Percentiles rank a stretch among this genome's conserved stretches.
Evolutionary conservation across 2,329 filamentous ascomycete genomes (phyloP).

Genomic region (Ceratocystis harringtonii): DNA sequence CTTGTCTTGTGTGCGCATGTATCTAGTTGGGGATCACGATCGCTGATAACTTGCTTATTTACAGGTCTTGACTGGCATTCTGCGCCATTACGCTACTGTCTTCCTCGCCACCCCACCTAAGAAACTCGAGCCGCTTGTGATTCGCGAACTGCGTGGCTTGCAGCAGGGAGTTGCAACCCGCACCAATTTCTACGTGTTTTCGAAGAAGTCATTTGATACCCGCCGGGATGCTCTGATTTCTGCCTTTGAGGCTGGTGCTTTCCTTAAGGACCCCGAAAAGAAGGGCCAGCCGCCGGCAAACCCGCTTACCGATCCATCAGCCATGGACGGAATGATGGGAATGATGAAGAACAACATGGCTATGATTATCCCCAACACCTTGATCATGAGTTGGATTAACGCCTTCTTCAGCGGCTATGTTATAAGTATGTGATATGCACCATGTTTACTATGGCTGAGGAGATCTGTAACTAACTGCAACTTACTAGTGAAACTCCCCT

Average conservation of each 20-base stretch:
- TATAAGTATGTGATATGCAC: constrained; percentile 49
- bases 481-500: constrained; percentile 71
- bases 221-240: constrained; percentile 69
- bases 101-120: constrained; percentile 77
- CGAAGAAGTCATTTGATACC: constrained; percentile 57
- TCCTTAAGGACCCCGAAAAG: constrained; percentile 75
- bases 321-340: constrained; percentile 99
- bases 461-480: background rate
- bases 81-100: constrained; percentile 92
- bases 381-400: constrained; percentile 99
- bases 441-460: background rate
- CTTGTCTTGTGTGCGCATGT: background rate
- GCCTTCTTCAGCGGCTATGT: constrained; percentile 98
- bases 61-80: constrained; percentile 73
- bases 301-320: constrained; percentile 85
- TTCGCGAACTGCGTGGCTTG: constrained; percentile 76
- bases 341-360: constrained; percentile 99
- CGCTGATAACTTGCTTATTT: background rate
- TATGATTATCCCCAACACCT: constrained; percentile 96
- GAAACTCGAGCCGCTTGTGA: constrained; percentile 55
- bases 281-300: constrained; percentile 81
- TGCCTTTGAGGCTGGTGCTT: constrained; percentile 72
- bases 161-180: constrained; percentile 74
- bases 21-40: background rate
- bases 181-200: constrained; percentile 65